Conservation (phyloP, 208 protist species). For the Porcisia hertigi region DNA sequence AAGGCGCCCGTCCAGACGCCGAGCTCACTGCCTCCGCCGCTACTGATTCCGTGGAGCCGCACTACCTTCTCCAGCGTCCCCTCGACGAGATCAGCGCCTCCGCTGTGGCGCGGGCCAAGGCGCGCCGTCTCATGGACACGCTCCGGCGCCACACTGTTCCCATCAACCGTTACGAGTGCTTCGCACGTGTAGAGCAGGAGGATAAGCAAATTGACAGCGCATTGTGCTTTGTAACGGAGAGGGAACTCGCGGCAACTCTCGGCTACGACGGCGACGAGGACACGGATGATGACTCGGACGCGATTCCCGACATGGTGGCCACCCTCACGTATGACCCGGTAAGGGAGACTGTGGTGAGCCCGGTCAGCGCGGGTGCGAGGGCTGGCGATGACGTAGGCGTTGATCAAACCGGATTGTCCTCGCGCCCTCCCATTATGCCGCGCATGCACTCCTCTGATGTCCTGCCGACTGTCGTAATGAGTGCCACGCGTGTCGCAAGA, state of each 20-base stretch:
- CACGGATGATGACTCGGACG: conserved; percentile 34
- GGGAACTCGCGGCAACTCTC: conserved; percentile 17
- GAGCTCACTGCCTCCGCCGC: not conserved
- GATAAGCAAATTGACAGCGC: conserved; percentile 28
- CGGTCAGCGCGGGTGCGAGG: not conserved
- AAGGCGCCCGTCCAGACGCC: not conserved
- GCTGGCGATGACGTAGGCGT: not conserved
- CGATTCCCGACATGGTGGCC: conserved; percentile 37
- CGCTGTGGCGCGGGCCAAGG: conserved; percentile 71
- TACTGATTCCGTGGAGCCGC: conserved; percentile 3
- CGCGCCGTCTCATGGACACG: conserved; percentile 61
- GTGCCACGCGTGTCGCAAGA: not conserved
- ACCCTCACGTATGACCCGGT: conserved; percentile 29
- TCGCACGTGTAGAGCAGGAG: conserved; percentile 43
- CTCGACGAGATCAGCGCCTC: conserved; percentile 69
- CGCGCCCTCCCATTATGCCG: conserved; percentile 15
- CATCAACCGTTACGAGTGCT: conserved; percentile 76
- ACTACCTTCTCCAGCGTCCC: conserved; percentile 37
- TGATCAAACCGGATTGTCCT: conserved; percentile 2
- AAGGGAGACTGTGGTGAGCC: not conserved
- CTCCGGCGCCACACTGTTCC: conserved; percentile 68
- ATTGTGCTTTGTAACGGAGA: conserved; percentile 27
- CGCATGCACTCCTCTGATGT: not conserved
- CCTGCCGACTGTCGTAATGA: conserved; percentile 16
- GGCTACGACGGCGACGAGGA: conserved; percentile 1